Base-by-base conservation (phyloP, 1,284 basidiomycete genomes). In the Trichosporon sp. region DNA sequence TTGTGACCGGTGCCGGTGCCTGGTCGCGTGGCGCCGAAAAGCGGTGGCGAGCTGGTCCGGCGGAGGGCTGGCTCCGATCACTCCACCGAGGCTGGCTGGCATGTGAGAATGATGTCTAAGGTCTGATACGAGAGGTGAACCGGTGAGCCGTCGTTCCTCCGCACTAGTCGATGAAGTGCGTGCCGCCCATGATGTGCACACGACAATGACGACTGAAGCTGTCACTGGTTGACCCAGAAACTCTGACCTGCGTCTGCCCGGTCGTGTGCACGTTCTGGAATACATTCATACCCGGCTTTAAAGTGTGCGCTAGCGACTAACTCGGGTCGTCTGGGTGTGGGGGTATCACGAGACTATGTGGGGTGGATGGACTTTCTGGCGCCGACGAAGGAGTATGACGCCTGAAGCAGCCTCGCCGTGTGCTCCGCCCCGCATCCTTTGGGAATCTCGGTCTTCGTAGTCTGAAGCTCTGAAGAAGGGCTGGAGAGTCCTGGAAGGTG, bases 41-140 rank as follows among this genome's bases (percentile, higher is more conserved):
- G 19, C 51, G 51, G 51, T 54, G 51, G 21, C 21, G 19, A 54
- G 51, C 51, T 54, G 19, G 5, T 5, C 48, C 48, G 51, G 51
- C 51, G 51, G 51, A 54, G 51, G 14, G 19, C 51, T 54, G 51
- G 51, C 51, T 19, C 51, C 51, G 51, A 54, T 54, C 51, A 26
- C 16, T n/a, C 14, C 48, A 51, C 48, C 40, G 40, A 37, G 11
- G 26, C 2, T 26, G 40, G 12, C 40, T 12, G 40, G 16, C 43
- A n/a, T 46, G 43, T 14, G 8, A 46, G 43, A 16, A 16, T 46
- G 16, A 5, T 5, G 43, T 46, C 43, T 46, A 14, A 46, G 14
- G 43, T n/a, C 26, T 26, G 26, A 26, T 26, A 26, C 26, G 43
- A 46, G 4, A 26, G 43, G 35, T 37, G 14, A 46, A 5, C 43